These are phyloP conservation scores for Alopecurus myosuroides DNA, from an alignment of 176 grass and related monocot species.

Conservation along the genomic window DNA sequence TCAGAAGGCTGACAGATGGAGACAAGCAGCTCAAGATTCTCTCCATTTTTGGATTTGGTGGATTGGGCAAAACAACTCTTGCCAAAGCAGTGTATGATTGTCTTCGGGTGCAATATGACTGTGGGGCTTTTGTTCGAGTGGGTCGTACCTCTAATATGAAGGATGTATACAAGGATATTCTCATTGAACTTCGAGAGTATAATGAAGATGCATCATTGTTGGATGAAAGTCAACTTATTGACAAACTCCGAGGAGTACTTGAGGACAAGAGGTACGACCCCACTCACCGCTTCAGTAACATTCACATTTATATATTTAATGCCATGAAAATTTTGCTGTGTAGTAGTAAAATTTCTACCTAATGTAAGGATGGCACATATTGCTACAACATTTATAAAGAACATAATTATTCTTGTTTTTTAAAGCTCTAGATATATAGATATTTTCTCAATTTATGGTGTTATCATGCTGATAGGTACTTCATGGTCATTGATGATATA, in stretches of 20 bases:
- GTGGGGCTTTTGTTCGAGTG: neutral
- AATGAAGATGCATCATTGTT: neutral
- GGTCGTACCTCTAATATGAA: neutral
- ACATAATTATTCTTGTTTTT: neutral
- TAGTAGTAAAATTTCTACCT: neutral
- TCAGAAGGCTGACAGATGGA: neutral
- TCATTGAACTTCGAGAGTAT: neutral
- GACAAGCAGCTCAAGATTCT: neutral
- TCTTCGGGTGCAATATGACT: neutral
- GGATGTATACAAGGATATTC: neutral
- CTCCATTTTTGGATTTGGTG: neutral
- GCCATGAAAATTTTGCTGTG: neutral
- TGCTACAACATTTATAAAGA: neutral
- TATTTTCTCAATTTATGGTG: neutral
- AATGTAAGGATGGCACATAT: neutral
- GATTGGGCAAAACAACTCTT: neutral
- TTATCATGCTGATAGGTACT: neutral
- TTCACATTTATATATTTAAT: neutral
- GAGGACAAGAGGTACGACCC: neutral
- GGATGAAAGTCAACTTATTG: no score
- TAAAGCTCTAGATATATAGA: neutral
- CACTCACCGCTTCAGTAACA: neutral
- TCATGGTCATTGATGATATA: neutral
- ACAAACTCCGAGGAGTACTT: neutral
- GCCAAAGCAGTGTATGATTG: neutral